phyloP scores from a whole-genome alignment of 345 rosid species.

The Gossypium stocksii region DNA sequence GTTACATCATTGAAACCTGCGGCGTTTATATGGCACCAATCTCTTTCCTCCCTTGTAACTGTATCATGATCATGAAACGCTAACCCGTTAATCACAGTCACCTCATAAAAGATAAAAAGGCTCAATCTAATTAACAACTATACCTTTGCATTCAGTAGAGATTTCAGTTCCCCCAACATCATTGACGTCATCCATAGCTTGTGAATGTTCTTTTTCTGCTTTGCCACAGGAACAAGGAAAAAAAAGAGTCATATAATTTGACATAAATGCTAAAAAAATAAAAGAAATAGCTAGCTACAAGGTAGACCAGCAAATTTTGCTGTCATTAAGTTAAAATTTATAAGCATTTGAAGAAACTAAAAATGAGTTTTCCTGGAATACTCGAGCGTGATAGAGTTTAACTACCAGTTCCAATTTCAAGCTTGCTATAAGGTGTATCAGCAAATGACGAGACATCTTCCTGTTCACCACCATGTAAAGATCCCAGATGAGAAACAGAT shows the following conservation, averaged over 20 bases:
- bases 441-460: constrained; percentile 11
- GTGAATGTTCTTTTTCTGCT: constrained; percentile 9
- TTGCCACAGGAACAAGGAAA: constrained; percentile 4
- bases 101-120: background rate
- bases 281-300: background rate
- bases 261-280: background rate
- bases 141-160: constrained; percentile 20
- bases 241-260: background rate
- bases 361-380: background rate
- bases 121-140: background rate
- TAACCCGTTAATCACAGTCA: background rate
- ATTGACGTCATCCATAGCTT: constrained; percentile 2
- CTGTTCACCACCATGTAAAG: constrained; percentile 8
- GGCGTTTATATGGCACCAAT: background rate
- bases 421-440: background rate
- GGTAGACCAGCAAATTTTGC: too few species aligned
- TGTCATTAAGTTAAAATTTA: background rate
- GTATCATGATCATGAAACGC: background rate
- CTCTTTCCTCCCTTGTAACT: background rate
- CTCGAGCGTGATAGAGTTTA: background rate
- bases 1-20: background rate
- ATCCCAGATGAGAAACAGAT: background rate
- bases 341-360: background rate
- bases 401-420: background rate
- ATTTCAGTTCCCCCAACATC: background rate